These are phyloP conservation scores for Moricandia moricandioides DNA, from an alignment of 345 rosid species.

Conservation along the genomic window DNA sequence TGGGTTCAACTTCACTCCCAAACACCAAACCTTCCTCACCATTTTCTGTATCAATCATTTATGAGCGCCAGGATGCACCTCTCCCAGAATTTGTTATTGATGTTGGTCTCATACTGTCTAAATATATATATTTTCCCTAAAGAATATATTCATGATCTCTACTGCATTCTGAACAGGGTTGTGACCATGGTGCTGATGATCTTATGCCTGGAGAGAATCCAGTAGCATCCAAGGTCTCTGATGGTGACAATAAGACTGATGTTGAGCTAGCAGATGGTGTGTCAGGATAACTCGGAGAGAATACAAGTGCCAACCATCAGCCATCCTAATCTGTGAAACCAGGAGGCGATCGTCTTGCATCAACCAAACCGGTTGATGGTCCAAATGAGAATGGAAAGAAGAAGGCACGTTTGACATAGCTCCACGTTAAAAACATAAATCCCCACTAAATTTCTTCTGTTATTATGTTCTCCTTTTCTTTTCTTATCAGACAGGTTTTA, in stretches of 20 bases:
- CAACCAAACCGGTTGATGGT: background rate
- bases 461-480: background rate
- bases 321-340: background rate
- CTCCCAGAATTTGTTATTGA: background rate
- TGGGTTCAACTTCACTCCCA: background rate
- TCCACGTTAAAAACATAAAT: background rate
- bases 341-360: background rate
- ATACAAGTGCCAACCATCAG: background rate
- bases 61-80: background rate
- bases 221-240: background rate
- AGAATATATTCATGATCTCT: background rate
- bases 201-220: background rate
- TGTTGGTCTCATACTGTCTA: background rate
- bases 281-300: background rate
- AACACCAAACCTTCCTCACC: background rate
- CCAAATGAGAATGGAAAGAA: background rate
- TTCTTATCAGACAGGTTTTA: background rate
- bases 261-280: background rate
- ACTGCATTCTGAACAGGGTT: background rate
- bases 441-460: background rate
- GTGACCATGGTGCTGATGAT: background rate
- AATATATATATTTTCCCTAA: background rate
- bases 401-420: background rate
- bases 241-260: background rate
- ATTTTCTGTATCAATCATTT: background rate